Base-by-base conservation (phyloP, 75 land plant genomes). In the Pinus albicaulis region DNA sequence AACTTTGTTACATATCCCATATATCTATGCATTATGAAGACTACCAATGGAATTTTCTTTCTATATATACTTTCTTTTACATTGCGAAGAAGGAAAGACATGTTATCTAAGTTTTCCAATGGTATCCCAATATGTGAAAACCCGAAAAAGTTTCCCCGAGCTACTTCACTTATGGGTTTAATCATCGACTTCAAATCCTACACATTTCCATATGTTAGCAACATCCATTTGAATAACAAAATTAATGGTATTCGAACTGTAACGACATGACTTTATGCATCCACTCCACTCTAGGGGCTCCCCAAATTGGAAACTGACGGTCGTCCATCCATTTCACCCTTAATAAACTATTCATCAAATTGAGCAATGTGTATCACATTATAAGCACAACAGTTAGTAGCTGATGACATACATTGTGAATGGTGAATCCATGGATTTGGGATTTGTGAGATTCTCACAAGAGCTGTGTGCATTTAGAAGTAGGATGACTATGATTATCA, bases 81-180 rank as follows among this genome's bases (percentile, higher is more conserved):
- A 36, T 80, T 74, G 25, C 85, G 80, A 24, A 94, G 81, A 63
- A 86, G 81, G 36, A 94, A 74, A n/a, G 98, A 95, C n/a, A n/a
- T n/a, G 23, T 92, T 78, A 0, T 88, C 74, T 2, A 71, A 26
- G 14, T 60, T 17, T 1, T 12, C 78, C 41, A 92, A 69, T 13
- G 79, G 79, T 24, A 94, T 69, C 0, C 88, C 88, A 1, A 92
- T 31, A 10, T 90, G 62, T 0, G 88, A 52, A 73, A 83, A 92
- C 2, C 95, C 95, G 38, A 94, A 62, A 71, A 66, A 31, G 73
- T 94, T 94, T 16, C 95, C 98, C 92, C 89, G 90, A 1, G 66
- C 69, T 56, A 81, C 61, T 24, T 77, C 41, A 5, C 64, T 77
- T 2, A 34, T 48, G 3, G 81, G 86, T 34, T 83, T 72, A 90